Base-by-base conservation (phyloP, 805 yeast genomes). In the Cyberlindnera maritima region DNA sequence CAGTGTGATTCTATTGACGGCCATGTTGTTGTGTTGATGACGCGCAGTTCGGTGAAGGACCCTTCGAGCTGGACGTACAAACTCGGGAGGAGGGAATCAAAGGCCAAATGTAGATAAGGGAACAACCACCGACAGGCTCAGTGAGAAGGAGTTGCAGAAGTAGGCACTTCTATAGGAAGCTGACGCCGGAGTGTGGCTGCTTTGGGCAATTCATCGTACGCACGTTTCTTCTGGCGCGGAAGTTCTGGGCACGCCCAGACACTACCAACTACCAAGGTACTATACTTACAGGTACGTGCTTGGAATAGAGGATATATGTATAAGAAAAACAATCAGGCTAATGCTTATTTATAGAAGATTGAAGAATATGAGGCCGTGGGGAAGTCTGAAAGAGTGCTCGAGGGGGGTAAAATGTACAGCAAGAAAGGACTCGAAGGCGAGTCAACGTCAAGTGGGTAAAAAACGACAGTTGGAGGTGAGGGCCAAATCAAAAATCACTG, bases 1-100 rank as follows among this genome's bases (percentile, higher is more conserved):
- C 9, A 61, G 33, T 10, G 61, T 47, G 8, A 60, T 45, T 47
- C 67, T 56, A 46, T 56, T 58, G 29, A 63, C 34, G 2, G 63
- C 59, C 63, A 60, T 61, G 10, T 21, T 39, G 43, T 14, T 17
- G 19, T 26, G 39, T 17, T 6, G 13, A 13, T 17, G 21, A n/a
- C 20, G 25, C 4, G 18, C 3, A 11, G 25, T 18, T n/a, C n/a
- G n/a, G n/a, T n/a, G n/a, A n/a, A n/a, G n/a, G n/a, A n/a, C n/a
- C n/a, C n/a, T n/a, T n/a, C n/a, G n/a, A n/a, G n/a, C n/a, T n/a
- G n/a, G n/a, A n/a, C n/a, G n/a, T n/a, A n/a, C n/a, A n/a, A 11
- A 34, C 9, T 14, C 21, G 21, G 14, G 14, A 18, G 13, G 3
- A 19, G 21, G 4, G n/a, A 18, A 18, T 7, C 10, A 13, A 19